Conservation (phyloP, 2,329 filamentous ascomycete genomes). For the Colletotrichum destructivum region DNA sequence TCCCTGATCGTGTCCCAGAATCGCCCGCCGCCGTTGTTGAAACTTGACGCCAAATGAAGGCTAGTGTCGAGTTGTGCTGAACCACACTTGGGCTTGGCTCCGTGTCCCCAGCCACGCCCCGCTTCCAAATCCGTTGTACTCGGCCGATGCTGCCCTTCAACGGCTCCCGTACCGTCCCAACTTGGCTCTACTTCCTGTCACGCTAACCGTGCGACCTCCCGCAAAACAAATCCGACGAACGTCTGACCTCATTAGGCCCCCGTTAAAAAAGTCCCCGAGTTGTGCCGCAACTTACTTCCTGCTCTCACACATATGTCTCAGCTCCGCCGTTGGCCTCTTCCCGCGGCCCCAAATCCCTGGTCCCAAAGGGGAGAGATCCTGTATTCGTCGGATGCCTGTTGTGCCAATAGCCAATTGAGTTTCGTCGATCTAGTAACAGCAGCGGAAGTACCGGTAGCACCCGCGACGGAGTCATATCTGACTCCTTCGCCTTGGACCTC, state of each 20-base stretch:
- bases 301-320: conserved; percentile 12
- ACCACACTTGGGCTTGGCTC: conserved; percentile 30
- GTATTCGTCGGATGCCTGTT: neutral
- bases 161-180: conserved; percentile 14
- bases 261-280: conserved; percentile 11
- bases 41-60: conserved; percentile 24
- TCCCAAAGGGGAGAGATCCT: neutral
- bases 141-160: conserved; percentile 26
- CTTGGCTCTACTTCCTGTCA: conserved; percentile 16
- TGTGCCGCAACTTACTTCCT: conserved; percentile 13
- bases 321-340: conserved; percentile 32
- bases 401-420: neutral
- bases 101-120: conserved; percentile 31
- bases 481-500: conserved; percentile 10
- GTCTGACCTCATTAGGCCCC: conserved; percentile 14
- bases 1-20: conserved; percentile 19
- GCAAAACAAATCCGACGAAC: neutral
- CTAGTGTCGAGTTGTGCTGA: conserved; percentile 21
- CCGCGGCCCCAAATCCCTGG: conserved; percentile 18
- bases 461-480: conserved; percentile 23
- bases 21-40: conserved; percentile 27
- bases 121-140: conserved; percentile 26
- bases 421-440: conserved; percentile 5
- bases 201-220: conserved; percentile 23
- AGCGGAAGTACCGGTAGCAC: neutral